phyloP scores from a whole-genome alignment of 2,329 filamentous ascomycete genomes.

The Arachnomyces sp. region DNA sequence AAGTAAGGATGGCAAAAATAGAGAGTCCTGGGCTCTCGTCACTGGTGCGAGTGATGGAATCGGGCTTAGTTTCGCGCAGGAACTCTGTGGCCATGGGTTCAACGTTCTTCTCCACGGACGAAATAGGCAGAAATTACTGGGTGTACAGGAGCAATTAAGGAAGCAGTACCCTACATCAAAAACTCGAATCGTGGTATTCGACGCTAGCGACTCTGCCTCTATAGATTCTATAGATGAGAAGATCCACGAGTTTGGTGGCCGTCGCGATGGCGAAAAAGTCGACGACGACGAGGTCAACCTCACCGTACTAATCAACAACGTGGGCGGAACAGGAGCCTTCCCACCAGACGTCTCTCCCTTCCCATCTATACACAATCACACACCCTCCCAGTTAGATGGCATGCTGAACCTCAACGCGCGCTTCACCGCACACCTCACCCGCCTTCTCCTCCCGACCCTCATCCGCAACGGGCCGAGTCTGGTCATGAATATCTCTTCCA shows the following conservation, averaged over 20 bases:
- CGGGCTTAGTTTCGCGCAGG: constrained; percentile 42
- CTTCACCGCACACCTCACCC: constrained; percentile 44
- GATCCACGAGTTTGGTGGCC: constrained; percentile 10
- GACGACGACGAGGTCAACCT: constrained; percentile 33
- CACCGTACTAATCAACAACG: constrained; percentile 51
- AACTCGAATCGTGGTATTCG: constrained; percentile 37
- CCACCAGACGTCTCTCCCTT: constrained; percentile 21
- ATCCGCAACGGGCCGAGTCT: constrained; percentile 34
- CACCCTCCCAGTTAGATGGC: constrained; percentile 31
- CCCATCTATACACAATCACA: constrained; percentile 28
- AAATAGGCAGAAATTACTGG: constrained; percentile 40
- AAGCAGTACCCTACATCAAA: constrained; percentile 31
- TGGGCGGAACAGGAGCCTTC: constrained; percentile 34
- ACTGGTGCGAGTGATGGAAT: constrained; percentile 51
- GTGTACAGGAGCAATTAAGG: constrained; percentile 33
- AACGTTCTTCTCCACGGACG: constrained; percentile 52
- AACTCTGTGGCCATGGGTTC: constrained; percentile 46
- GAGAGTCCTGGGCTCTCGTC: constrained; percentile 39
- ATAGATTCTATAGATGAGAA: constrained; percentile 17
- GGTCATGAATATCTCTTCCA: constrained; percentile 45
- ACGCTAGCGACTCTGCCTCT: constrained; percentile 27
- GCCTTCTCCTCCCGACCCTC: constrained; percentile 39
- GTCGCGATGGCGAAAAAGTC: constrained; percentile 5
- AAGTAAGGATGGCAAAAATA: constrained; percentile 2
- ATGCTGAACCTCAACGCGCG: constrained; percentile 42